Conservation (phyloP, 179 eudicot species). For the Monotropa hypopitys region DNA sequence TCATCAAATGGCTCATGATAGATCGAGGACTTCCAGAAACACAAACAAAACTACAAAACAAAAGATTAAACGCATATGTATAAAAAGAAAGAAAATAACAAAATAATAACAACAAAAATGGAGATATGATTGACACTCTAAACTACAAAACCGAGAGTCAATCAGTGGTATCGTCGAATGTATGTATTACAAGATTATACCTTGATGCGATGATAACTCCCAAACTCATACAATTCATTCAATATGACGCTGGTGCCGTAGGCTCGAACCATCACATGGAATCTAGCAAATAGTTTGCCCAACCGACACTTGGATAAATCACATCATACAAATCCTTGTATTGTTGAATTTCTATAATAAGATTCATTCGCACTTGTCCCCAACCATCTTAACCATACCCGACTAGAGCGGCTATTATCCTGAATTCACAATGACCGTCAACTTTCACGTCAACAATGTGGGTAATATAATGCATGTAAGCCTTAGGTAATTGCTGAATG, state of each 20-base stretch:
- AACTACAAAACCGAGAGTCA: too few species aligned
- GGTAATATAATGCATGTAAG: background rate
- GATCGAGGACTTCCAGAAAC: too few species aligned
- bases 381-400: background rate
- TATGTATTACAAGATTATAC: background rate
- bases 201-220: background rate
- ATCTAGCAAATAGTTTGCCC: background rate
- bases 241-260: background rate
- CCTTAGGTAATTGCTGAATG: background rate
- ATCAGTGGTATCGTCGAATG: too few species aligned
- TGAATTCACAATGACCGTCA: background rate
- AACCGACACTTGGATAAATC: background rate
- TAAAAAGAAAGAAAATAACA: too few species aligned
- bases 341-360: background rate
- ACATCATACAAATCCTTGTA: background rate
- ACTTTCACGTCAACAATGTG: background rate
- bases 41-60: too few species aligned
- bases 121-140: too few species aligned
- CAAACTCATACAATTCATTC: background rate
- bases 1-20: too few species aligned
- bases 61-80: too few species aligned
- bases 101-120: too few species aligned
- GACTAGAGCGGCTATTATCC: background rate
- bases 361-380: background rate
- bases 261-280: background rate